These are phyloP conservation scores for Cronartium quercuum DNA, from an alignment of 1,284 basidiomycete genomes.

Conservation along the genomic window DNA sequence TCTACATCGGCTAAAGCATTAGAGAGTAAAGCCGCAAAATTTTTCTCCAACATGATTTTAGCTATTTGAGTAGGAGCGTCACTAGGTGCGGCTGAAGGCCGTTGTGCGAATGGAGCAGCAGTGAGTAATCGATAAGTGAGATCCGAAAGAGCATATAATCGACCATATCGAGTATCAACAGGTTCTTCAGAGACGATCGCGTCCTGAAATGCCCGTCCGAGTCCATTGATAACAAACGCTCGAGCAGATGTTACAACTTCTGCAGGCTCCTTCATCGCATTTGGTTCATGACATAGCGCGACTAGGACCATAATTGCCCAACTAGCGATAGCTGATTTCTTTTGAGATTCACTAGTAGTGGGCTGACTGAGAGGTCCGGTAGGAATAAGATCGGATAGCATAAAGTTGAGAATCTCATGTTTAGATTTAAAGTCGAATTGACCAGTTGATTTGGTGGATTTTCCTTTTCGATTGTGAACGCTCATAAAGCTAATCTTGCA, in stretches of 20 bases:
- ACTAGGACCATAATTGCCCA: slow-evolving; percentile 90
- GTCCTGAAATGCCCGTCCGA: slow-evolving; percentile 83
- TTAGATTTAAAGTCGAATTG: slow-evolving; percentile 41
- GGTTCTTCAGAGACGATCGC: slow-evolving; percentile 58
- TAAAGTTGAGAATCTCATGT: slow-evolving; percentile 63
- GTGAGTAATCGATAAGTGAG: slow-evolving; percentile 81
- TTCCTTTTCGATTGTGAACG: slow-evolving; percentile 63
- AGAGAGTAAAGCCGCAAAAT: slow-evolving; percentile 83
- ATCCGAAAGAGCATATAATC: slow-evolving; percentile 78
- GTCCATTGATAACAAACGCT: slow-evolving; percentile 80
- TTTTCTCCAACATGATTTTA: slow-evolving; percentile 98
- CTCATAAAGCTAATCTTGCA: slow-evolving; percentile 85
- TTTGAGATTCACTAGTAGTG: slow-evolving; percentile 46
- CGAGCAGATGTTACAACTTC: slow-evolving; percentile 74
- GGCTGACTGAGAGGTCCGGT: slow-evolving; percentile 46
- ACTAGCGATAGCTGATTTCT: slow-evolving; percentile 49
- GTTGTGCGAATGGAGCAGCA: slow-evolving; percentile 61
- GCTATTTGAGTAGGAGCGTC: slow-evolving; percentile 86
- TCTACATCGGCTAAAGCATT: slow-evolving; percentile 86
- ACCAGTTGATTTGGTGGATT: slow-evolving; percentile 59
- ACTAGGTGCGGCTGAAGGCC: slow-evolving; percentile 50
- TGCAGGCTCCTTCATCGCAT: slow-evolving; percentile 65
- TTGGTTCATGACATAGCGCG: slow-evolving; percentile 79
- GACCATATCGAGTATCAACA: slow-evolving; percentile 74
- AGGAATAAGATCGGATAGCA: slow-evolving; percentile 54